phyloP scores from a whole-genome alignment of 1,284 basidiomycete genomes.

The Malassezia nana region DNA sequence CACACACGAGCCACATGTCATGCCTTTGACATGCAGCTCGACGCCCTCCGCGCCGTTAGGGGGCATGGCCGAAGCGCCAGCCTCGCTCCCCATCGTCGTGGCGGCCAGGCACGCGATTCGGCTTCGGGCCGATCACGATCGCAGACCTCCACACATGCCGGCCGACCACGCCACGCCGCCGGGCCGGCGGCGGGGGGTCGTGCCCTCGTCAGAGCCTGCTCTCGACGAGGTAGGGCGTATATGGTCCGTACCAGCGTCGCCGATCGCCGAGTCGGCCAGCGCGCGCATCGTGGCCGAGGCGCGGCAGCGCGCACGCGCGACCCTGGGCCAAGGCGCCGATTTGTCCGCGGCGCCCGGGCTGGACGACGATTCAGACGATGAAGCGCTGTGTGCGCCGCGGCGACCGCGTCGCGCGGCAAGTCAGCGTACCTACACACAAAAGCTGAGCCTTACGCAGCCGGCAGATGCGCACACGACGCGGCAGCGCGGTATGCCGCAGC shows the following conservation, averaged over 20 bases:
- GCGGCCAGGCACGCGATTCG: neutral
- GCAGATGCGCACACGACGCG: neutral
- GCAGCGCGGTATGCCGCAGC: neutral
- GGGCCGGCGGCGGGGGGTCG: neutral
- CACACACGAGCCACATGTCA: slow-evolving; percentile 85
- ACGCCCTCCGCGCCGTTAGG: neutral
- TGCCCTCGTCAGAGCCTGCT: slow-evolving; percentile 10
- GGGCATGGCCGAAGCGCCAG: too few relatives aligned
- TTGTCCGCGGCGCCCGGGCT: neutral
- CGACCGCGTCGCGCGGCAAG: slow-evolving; percentile 11
- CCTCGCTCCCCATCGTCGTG: too few relatives aligned
- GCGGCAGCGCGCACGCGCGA: neutral
- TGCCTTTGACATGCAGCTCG: slow-evolving; percentile 68
- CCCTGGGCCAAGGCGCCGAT: neutral
- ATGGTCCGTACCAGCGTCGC: neutral
- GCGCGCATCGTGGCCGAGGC: slow-evolving; percentile 8
- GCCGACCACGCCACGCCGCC: neutral
- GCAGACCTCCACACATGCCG: neutral
- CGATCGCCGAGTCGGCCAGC: neutral
- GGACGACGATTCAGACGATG: slow-evolving; percentile 10
- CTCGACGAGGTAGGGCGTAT: slow-evolving; percentile 4
- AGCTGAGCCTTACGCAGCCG: slow-evolving; percentile 5
- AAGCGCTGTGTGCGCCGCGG: neutral
- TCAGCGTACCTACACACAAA: neutral
- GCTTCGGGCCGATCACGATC: neutral